Evolutionary conservation across 352 stramenopile genomes (phyloP).

Genomic region (Sclerospora graminicola): DNA sequence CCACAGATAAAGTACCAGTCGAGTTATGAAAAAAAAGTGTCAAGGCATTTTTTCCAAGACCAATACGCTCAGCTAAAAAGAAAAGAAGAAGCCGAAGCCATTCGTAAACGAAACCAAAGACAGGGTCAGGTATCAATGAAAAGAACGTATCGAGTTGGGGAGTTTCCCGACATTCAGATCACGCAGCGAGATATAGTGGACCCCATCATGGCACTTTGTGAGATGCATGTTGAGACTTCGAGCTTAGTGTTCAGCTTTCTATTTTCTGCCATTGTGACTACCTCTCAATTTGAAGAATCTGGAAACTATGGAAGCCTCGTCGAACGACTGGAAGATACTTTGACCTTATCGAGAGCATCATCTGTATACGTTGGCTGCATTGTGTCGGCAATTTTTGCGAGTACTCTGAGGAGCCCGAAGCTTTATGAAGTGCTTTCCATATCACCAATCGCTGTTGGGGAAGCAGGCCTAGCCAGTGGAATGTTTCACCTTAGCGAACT

Average conservation of each 20-base stretch:
- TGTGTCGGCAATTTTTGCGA: slow-evolving; percentile 41
- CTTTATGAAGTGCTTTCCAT: slow-evolving; percentile 27
- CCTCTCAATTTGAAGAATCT: slow-evolving; percentile 21
- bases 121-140: slow-evolving; percentile 50
- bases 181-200: slow-evolving; percentile 50
- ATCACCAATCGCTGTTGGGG: slow-evolving; percentile 29
- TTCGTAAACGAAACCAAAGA: slow-evolving; percentile 33
- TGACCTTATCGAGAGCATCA: slow-evolving; percentile 19
- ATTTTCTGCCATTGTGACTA: slow-evolving; percentile 35
- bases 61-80: slow-evolving; percentile 44
- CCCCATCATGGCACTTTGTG: slow-evolving; percentile 53
- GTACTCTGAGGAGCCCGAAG: slow-evolving; percentile 21
- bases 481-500: slow-evolving; percentile 50
- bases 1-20: slow-evolving; percentile 4
- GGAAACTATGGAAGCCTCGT: slow-evolving; percentile 5
- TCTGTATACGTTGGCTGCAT: slow-evolving; percentile 24
- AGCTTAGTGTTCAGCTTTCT: slow-evolving; percentile 30
- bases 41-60: slow-evolving; percentile 55
- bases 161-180: slow-evolving; percentile 80
- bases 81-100: slow-evolving; percentile 38
- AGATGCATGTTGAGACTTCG: slow-evolving; percentile 34
- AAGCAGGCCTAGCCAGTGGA: slow-evolving; percentile 49
- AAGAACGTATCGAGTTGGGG: slow-evolving; percentile 53
- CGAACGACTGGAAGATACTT: slow-evolving; percentile 10
- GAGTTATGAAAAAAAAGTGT: slow-evolving; percentile 19